These are phyloP conservation scores for Plasmodium adleri DNA, from an alignment of 169 alveolate genomes.

Conservation along the genomic window DNA sequence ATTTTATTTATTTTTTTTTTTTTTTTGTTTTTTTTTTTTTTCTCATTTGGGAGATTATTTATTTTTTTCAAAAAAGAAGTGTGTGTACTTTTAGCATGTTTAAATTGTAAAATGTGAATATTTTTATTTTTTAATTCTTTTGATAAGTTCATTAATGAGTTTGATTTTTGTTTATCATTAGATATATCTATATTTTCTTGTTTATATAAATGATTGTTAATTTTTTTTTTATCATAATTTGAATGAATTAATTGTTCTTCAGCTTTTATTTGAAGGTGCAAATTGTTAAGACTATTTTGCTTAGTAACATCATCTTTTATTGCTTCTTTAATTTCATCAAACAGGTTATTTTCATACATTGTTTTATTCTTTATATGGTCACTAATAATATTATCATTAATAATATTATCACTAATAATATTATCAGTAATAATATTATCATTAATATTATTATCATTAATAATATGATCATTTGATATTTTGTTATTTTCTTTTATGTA, in stretches of 20 bases:
- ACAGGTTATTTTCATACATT: conserved; percentile 2
- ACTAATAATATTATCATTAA: too few species aligned
- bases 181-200: neutral
- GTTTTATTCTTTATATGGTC: too few species aligned
- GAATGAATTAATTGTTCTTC: conserved; percentile 27
- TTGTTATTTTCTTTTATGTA: too few species aligned
- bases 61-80: too few species aligned
- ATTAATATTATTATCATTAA: too few species aligned
- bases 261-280: conserved; percentile 17
- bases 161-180: conserved; percentile 7
- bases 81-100: neutral
- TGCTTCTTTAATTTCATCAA: conserved; percentile 60
- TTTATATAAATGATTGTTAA: neutral
- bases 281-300: conserved; percentile 12
- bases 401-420: too few species aligned
- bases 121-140: conserved; percentile 18
- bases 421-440: too few species aligned
- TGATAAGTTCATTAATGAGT: neutral
- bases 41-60: too few species aligned
- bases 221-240: neutral
- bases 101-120: conserved; percentile 1
- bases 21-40: too few species aligned
- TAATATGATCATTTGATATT: too few species aligned
- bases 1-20: too few species aligned
- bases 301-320: conserved; percentile 10